Evolutionary conservation across 495 filamentous ascomycete species (phyloP).

Genomic region (Tuber borchii): DNA sequence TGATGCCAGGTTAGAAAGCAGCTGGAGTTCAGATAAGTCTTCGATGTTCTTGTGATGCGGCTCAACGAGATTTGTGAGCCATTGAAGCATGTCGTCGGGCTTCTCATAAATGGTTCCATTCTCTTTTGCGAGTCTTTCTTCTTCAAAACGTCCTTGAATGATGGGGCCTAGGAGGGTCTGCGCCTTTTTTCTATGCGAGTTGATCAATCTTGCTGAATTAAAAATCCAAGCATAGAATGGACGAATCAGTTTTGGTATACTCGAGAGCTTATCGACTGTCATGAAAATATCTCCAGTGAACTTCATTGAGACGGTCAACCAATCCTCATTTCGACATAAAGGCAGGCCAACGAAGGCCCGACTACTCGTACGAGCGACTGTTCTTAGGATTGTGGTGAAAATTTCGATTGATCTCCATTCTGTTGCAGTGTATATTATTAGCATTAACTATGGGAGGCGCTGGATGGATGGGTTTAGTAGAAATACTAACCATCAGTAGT

Average conservation of each 20-base stretch:
- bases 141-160: conserved; percentile 18
- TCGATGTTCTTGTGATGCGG: conserved; percentile 8
- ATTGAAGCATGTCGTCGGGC: conserved; percentile 41
- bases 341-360: conserved; percentile 54
- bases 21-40: conserved; percentile 26
- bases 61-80: conserved; percentile 37
- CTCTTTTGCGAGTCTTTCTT: conserved; percentile 24
- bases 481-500: conserved; percentile 7
- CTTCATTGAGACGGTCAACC: conserved; percentile 53
- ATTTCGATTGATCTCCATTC: conserved; percentile 47
- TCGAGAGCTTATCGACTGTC: conserved; percentile 42
- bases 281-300: conserved; percentile 53
- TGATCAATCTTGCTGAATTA: not conserved
- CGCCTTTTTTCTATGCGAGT: conserved; percentile 7
- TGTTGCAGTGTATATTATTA: not conserved
- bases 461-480: not conserved
- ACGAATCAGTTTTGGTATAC: conserved; percentile 44
- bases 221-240: conserved; percentile 37
- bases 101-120: conserved; percentile 23
- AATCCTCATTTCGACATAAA: conserved; percentile 52
- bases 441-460: not conserved
- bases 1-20: conserved; percentile 41
- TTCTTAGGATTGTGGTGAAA: conserved; percentile 45
- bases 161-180: conserved; percentile 30
- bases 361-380: conserved; percentile 55